These are phyloP conservation scores for Decorospora gaudefroyi DNA, from an alignment of 2,329 filamentous ascomycete genomes.

Conservation along the genomic window DNA sequence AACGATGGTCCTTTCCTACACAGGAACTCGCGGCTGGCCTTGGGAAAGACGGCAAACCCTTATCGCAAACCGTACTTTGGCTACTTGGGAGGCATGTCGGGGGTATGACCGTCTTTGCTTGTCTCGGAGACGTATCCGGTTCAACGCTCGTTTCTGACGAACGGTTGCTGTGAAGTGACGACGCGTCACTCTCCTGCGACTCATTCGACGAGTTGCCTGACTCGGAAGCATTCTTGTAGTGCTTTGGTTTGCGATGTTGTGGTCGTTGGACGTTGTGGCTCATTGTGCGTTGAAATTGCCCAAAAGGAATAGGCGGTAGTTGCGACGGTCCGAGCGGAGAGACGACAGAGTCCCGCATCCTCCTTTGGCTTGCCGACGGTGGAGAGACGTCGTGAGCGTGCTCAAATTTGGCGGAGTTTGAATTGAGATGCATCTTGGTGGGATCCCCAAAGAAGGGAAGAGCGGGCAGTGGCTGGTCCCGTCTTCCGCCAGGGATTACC, in stretches of 20 bases:
- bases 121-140: conserved; percentile 27
- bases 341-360: conserved; percentile 36
- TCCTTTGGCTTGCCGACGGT: conserved; percentile 32
- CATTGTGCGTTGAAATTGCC: conserved; percentile 23
- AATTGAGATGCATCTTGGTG: conserved; percentile 26
- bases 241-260: conserved; percentile 12
- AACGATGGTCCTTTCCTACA: conserved; percentile 18
- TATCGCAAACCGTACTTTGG: conserved; percentile 29
- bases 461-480: conserved; percentile 38
- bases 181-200: conserved; percentile 44
- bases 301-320: conserved; percentile 19
- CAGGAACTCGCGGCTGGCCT: conserved; percentile 2
- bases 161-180: conserved; percentile 47
- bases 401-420: conserved; percentile 27
- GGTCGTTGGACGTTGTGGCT: conserved; percentile 8
- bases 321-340: conserved; percentile 36
- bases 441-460: conserved; percentile 34
- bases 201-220: conserved; percentile 45
- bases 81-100: conserved; percentile 23
- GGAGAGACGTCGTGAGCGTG: conserved; percentile 39
- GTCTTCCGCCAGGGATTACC: conserved; percentile 42
- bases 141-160: conserved; percentile 50
- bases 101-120: conserved; percentile 20
- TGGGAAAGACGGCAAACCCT: conserved; percentile 30
- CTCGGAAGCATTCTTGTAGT: conserved; percentile 18